Evolutionary conservation across 1,284 basidiomycete species (phyloP).

Genomic region (Irpex lacteus): DNA sequence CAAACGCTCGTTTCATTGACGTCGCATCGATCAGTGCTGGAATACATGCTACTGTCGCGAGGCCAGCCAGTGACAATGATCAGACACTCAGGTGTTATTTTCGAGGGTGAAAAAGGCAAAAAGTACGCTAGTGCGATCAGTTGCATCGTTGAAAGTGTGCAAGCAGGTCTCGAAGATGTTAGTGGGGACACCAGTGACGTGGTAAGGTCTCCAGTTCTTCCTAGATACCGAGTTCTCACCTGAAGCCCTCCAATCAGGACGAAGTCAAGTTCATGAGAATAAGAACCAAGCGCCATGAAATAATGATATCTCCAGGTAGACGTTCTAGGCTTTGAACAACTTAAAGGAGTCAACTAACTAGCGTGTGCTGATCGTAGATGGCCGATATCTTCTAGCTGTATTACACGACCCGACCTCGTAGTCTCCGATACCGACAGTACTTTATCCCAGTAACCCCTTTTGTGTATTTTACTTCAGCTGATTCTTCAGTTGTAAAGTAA

Average conservation of each 20-base stretch:
- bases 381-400: slow-evolving; percentile 80
- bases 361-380: slow-evolving; percentile 45
- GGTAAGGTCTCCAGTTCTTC: slow-evolving; percentile 27
- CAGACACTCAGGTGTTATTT: slow-evolving; percentile 79
- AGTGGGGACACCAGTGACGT: slow-evolving; percentile 53
- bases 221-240: neutral
- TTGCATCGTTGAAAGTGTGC: slow-evolving; percentile 75
- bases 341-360: neutral
- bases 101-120: slow-evolving; percentile 83
- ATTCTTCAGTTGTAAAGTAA: neutral
- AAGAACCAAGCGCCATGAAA: slow-evolving; percentile 86
- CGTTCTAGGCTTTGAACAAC: slow-evolving; percentile 12
- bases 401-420: slow-evolving; percentile 67
- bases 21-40: slow-evolving; percentile 81
- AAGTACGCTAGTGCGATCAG: slow-evolving; percentile 80
- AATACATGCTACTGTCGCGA: slow-evolving; percentile 81
- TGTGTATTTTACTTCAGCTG: neutral
- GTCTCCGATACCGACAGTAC: neutral
- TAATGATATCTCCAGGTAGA: slow-evolving; percentile 92
- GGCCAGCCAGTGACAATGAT: slow-evolving; percentile 70
- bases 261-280: slow-evolving; percentile 87
- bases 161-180: slow-evolving; percentile 70
- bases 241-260: slow-evolving; percentile 50
- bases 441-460: neutral
- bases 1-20: slow-evolving; percentile 75